Base-by-base conservation (phyloP, 306 rosid genomes). In the Fragaria nilgerrensis region DNA sequence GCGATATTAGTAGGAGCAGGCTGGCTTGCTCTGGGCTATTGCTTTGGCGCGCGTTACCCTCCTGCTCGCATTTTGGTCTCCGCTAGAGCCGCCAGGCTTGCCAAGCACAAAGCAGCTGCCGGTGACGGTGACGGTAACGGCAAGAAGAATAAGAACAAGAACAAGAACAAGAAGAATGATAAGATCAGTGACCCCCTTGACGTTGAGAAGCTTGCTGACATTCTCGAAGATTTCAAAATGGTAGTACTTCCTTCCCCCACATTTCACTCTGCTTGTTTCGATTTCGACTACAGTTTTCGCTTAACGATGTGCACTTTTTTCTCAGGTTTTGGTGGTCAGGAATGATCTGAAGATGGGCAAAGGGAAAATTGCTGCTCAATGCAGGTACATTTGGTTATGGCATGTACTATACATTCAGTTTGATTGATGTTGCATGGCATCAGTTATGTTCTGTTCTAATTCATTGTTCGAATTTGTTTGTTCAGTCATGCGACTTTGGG, bases 261-360 rank as follows among this genome's bases (percentile, higher is more conserved):
- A 14, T 16, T 62, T 27, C 2, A 27, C 47, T 9, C 47, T 43
- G 9, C 12, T 43, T 13, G 1, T 1, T 29, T 6, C 0, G 41
- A 2, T 62, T 29, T 58, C 64, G 0, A 9, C 3, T 53, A 2
- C 23, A 32, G 0, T 32, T 32, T 32, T 23, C 0, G 34, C 37
- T 25, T 25, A 25, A 1, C 5, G 7, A n/a, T 56, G 63, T 22
- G 0, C 22, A 16, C 22, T 43, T 73, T 75, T 4, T 72, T 84
- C 56, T 50, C 80, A 94, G 98, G 86, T 94, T 72, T 88, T 95
- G 68, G 97, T 95, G 20, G 99, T 90, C 25, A 86, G 97, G 71
- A 95, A 95, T 84, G 97, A 95, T 86, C 90, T 95, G 52, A 95
- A 95, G 87, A 95, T 95, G 97, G 99, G 99, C 37, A 95, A 95